Evolutionary conservation across 352 stramenopile species (phyloP), one percentile per base, ranked within the genome.

Genomic region (Blastocystis sp.): DNA sequence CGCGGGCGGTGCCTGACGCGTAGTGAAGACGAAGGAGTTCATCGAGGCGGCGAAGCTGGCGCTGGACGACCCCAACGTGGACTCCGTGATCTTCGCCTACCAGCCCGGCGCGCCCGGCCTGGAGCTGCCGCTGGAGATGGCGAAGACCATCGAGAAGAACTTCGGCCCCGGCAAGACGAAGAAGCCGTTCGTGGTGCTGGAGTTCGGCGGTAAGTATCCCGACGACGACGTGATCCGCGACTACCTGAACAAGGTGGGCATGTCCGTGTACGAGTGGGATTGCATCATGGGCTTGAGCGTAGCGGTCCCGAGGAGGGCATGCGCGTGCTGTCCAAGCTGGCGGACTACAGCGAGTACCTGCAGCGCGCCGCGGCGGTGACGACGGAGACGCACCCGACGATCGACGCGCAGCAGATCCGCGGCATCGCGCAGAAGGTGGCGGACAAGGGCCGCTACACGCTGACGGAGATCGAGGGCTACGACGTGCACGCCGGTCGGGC

Each of bases 41-140:
- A 79, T 79, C 57, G 69, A 79, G 57, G 69, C 69, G 2, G 69
- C 69, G 6, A 79, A 79, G 45, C 57, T 79, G 43, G 69, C 69
- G 34, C 57, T 79, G 43, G 69, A 60, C 28, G 69, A 79, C 43
- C 69, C 69, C 43, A 79, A 79, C 69, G 69, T 79, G 48, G 69
- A 79, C 57, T 79, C 69, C 21, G 69, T 79, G 11, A 79, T 79
- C 34, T 79, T 79, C 69, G 69, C 69, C n/a, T 79, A 79, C 57
- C 69, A 79, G 45, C 69, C 69, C 28, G 69, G 69, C 43, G 69
- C 69, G 48, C 69, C 69, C 28, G 69, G 69, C 6, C 69, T 79
- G 1, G 69, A 79, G 43, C 69, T 79, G 43, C 69, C 69, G 48
- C 43, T 79, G 43, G 69, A 79, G 69, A 79, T 79, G 69, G 69